phyloP scores from a whole-genome alignment of 306 rosid genomes.

The Rubus parviflorus region DNA sequence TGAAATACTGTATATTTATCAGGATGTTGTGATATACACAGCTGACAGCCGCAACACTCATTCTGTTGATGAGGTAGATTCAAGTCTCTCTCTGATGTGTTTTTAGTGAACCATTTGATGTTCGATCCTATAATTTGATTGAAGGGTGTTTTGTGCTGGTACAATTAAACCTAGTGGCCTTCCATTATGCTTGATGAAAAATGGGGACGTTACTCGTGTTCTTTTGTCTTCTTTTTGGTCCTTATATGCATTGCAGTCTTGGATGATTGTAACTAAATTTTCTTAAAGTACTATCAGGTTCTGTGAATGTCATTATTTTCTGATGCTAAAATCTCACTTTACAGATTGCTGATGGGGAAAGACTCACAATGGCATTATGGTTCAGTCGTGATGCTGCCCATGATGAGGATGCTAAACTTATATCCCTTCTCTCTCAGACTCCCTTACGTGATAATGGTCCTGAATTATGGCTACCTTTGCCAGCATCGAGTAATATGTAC shows the following conservation, averaged over 20 bases:
- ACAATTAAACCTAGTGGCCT: neutral
- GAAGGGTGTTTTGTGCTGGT: neutral
- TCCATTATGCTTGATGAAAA: neutral
- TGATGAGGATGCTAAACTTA: constrained; percentile 82
- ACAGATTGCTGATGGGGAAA: constrained; percentile 85
- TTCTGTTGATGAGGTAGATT: constrained; percentile 88
- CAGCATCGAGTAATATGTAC: constrained; percentile 85
- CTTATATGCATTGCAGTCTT: neutral
- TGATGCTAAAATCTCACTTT: constrained; percentile 34
- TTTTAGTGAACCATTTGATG: neutral
- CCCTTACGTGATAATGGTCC: constrained; percentile 35
- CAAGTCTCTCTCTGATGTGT: constrained; percentile 7
- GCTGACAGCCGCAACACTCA: constrained; percentile 75
- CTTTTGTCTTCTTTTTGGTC: neutral
- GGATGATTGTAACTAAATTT: neutral
- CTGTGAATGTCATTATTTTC: neutral
- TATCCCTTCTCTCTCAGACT: constrained; percentile 65
- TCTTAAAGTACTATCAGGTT: neutral
- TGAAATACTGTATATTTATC: constrained; percentile 13
- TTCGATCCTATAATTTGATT: neutral
- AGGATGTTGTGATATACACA: constrained; percentile 87
- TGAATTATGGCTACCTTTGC: constrained; percentile 56
- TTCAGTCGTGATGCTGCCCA: constrained; percentile 77
- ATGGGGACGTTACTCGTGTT: neutral
- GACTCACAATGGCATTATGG: constrained; percentile 91